Conservation (phyloP, 805 yeast genomes). For the Saturnispora saitoi region DNA sequence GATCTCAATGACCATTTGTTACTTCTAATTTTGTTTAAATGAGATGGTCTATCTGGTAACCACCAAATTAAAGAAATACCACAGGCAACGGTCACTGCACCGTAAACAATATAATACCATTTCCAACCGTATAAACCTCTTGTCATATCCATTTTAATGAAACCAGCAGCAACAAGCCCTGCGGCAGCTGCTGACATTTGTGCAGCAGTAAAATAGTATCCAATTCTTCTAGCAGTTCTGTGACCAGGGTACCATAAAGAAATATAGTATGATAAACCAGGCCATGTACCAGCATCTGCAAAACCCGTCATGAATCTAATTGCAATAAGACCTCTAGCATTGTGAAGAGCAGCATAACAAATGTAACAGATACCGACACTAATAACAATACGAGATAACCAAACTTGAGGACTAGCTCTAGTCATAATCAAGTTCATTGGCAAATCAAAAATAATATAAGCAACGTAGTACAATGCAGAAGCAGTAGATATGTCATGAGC, state of each 20-base stretch:
- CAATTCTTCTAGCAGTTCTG: conserved; percentile 68
- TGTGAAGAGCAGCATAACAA: conserved; percentile 58
- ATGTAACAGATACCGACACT: conserved; percentile 71
- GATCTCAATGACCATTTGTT: conserved; percentile 16
- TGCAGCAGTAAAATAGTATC: conserved; percentile 87
- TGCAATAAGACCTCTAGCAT: conserved; percentile 56
- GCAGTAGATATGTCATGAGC: conserved; percentile 61
- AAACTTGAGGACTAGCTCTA: conserved; percentile 71
- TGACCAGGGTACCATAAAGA: conserved; percentile 80
- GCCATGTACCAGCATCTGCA: conserved; percentile 86
- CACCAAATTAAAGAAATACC: conserved; percentile 69
- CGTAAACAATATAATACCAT: conserved; percentile 78
- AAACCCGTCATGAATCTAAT: conserved; percentile 64
- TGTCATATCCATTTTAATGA: conserved; percentile 69
- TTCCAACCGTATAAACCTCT: conserved; percentile 76
- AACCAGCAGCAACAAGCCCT: conserved; percentile 80
- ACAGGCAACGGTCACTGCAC: conserved; percentile 53
- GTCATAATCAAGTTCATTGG: conserved; percentile 87
- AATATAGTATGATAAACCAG: conserved; percentile 78
- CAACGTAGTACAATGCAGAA: conserved; percentile 74
- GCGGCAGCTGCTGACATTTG: conserved; percentile 87
- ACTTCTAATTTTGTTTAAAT: conserved; percentile 15
- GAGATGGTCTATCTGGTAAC: conserved; percentile 73
- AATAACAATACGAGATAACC: conserved; percentile 73
- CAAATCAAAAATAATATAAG: conserved; percentile 73